Base-by-base conservation (phyloP, 306 rosid genomes). In the Styphnolobium japonicum region DNA sequence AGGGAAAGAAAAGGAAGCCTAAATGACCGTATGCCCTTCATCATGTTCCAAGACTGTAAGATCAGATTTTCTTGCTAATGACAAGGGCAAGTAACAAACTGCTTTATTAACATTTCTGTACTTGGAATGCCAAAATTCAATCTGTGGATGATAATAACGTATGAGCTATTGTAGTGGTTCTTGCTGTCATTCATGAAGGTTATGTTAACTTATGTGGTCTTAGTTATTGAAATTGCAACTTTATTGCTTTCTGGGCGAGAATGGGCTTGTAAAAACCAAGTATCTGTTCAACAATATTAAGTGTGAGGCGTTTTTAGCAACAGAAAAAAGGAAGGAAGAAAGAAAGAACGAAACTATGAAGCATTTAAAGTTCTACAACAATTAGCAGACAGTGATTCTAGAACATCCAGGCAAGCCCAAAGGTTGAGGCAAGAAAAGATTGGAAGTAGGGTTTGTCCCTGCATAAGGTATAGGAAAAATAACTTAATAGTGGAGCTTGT, bases 71-170 rank as follows among this genome's bases (percentile, higher is more conserved):
- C 21, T 15, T 45, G 45, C 21, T 33, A 27, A 16, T 69, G 83
- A 80, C 29, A 80, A 71, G 52, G 52, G 36, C 68, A 71, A 40
- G 76, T 64, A 74, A 66, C 61, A 60, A 72, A 58, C 46, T 7
- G 1, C 36, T 36, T 62, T 64, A 71, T 16, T 51, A 62, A 39
- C 45, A 69, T 63, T 42, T 8, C 22, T 65, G 7, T 39, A 52
- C 25, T 68, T 23, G 37, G 51, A 73, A n/a, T n/a, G 67, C 48
- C 60, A 73, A 36, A 66, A 51, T 46, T 73, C 67, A 78, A 27
- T 39, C 14, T 69, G 21, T 56, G 36, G 15, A 65, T 73, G 51
- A 69, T 61, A 73, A 71, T 49, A 71, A 61, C 10, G 1, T 33
- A 42, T 34, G 56, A 53, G 25, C 42, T 25, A 19, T 22, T 4